Base-by-base conservation (phyloP, 805 yeast genomes). In the Spathaspora arborariae region DNA sequence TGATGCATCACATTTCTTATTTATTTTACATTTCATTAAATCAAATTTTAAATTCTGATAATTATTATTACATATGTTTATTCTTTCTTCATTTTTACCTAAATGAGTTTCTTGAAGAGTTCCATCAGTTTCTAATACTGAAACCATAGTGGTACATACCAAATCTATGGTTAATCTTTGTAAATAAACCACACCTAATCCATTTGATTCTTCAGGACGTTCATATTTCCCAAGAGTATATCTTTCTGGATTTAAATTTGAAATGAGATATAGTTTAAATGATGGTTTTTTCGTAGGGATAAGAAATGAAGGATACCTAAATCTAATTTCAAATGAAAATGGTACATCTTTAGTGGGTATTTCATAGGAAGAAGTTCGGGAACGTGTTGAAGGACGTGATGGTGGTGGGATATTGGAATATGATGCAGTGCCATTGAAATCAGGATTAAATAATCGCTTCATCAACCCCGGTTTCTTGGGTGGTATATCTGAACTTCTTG, bases 271-370 rank as follows among this genome's bases (percentile, higher is more conserved):
- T 4, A 72, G 51, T 47, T 56, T 62, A 53, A 71, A 62, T 34
- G 72, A 48, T 48, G 75, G 67, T 2, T 64, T 58, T 40, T 64
- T 63, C 5, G 68, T 61, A 0, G 84, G 84, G 2, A 74, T 64
- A 45, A 80, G 59, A 35, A 65, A 67, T 1, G 78, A 72, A 0
- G 81, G 80, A 45, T 72, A 63, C 22, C 74, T 64, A 52, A 76
- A 70, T 41, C 85, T 60, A 15, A 72, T 65, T 55, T 80, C 85
- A 45, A 80, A 65, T 2, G 67, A 56, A 43, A 75, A 63, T 2
- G 69, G 67, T 15, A 76, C 67, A 39, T 72, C 68, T 13, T 58
- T 52, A 4, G 70, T 60, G 18, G 58, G 55, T 13, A 71, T 64
- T 20, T 47, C 48, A 37, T 49, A 39, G 3, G 51, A 24, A 15